Percentiles rank a stretch among this genome's conserved stretches.
Conservation (phyloP, 805 yeast species). For the Candida schatavii region DNA sequence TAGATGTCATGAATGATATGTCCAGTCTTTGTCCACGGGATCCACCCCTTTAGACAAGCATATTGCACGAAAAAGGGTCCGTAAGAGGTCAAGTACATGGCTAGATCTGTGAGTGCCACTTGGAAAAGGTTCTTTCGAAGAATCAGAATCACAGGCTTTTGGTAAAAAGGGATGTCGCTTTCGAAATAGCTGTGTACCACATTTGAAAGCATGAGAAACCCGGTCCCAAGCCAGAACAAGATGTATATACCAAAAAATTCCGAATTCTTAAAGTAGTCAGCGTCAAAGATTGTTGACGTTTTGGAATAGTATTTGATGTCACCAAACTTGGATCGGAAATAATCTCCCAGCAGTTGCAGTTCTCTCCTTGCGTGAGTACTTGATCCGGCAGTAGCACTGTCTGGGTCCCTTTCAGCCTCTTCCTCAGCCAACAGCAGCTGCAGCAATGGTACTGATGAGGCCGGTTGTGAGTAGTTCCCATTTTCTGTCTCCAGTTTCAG, state of each 20-base stretch:
- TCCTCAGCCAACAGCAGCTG: too few species aligned
- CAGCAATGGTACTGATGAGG: too few species aligned
- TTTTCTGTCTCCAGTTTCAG: too few species aligned
- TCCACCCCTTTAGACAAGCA: conserved; percentile 39
- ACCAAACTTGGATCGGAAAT: conserved; percentile 48
- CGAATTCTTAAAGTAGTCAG: conserved; percentile 40
- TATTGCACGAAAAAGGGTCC: conserved; percentile 58
- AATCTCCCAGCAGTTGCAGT: neutral
- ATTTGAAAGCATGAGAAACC: conserved; percentile 51
- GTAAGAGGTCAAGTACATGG: conserved; percentile 71
- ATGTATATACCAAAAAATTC: conserved; percentile 79
- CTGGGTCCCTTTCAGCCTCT: neutral
- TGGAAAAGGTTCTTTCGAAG: conserved; percentile 59
- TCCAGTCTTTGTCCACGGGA: conserved; percentile 67
- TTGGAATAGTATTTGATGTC: conserved; percentile 47
- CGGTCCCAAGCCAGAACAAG: conserved; percentile 71
- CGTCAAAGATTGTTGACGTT: conserved; percentile 53
- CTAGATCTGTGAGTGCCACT: conserved; percentile 71
- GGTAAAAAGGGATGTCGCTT: conserved; percentile 40
- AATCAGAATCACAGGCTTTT: conserved; percentile 54
- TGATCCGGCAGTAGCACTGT: neutral
- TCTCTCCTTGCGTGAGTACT: neutral
- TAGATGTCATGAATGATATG: conserved; percentile 55
- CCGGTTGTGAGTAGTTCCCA: too few species aligned
- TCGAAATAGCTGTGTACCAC: conserved; percentile 51